These are phyloP conservation scores for Solanum hybrid DNA, from an alignment of 305 asterid species.

Conservation along the genomic window DNA sequence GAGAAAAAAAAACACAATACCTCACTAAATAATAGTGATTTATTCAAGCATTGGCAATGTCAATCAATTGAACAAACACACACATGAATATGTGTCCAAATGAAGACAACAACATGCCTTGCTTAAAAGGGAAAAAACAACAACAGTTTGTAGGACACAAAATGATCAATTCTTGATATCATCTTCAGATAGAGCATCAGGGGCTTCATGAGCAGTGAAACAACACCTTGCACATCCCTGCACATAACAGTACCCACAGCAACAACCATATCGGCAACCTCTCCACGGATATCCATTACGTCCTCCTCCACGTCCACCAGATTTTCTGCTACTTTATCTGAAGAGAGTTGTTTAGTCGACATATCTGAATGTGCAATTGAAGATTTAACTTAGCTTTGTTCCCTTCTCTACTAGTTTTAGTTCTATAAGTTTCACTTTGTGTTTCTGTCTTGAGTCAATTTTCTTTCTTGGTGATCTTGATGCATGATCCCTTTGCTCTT, in stretches of 20 bases:
- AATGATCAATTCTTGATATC: conserved; percentile 1
- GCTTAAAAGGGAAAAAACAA: neutral
- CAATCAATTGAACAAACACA: neutral
- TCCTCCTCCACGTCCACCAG: neutral
- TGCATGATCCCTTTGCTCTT: neutral
- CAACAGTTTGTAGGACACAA: neutral
- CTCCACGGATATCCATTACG: neutral
- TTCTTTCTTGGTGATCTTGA: neutral
- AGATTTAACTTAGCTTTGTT: neutral
- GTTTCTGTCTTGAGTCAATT: neutral
- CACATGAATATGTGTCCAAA: neutral
- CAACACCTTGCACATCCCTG: conserved; percentile 2
- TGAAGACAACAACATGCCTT: neutral
- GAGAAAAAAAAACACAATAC: neutral
- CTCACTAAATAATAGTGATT: neutral
- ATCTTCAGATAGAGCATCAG: conserved; percentile 8
- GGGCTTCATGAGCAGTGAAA: conserved; percentile 3
- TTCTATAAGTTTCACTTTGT: neutral
- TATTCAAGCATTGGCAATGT: neutral
- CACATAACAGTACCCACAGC: neutral
- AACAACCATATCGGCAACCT: conserved; percentile 7
- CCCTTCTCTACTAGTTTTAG: neutral
- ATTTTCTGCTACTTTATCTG: neutral
- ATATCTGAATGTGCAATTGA: neutral
- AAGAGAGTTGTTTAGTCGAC: neutral